phyloP scores from a whole-genome alignment of 495 filamentous ascomycete species.

The Geoglossum glabrum region DNA sequence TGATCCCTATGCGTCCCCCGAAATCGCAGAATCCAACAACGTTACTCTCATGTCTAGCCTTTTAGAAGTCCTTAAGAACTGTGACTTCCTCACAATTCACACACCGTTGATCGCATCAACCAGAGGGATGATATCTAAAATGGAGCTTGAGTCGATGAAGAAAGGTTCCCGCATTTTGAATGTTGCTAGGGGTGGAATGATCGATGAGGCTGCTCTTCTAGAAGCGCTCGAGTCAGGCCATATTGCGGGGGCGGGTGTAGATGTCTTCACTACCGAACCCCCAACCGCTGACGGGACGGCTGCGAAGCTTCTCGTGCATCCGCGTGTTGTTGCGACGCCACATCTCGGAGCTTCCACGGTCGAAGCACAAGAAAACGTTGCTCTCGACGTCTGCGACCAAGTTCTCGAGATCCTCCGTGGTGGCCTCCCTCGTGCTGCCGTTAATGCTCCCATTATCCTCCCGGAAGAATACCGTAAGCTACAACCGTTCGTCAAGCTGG shows the following conservation, averaged over 20 bases:
- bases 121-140: conserved; percentile 38
- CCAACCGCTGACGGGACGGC: conserved; percentile 26
- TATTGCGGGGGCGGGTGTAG: conserved; percentile 51
- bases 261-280: conserved; percentile 57
- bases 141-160: conserved; percentile 49
- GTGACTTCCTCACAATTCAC: conserved; percentile 57
- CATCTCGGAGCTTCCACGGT: conserved; percentile 54
- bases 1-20: conserved; percentile 45
- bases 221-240: conserved; percentile 42
- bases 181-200: conserved; percentile 53
- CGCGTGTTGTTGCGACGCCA: conserved; percentile 45
- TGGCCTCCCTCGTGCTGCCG: conserved; percentile 43
- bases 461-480: conserved; percentile 50
- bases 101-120: conserved; percentile 55
- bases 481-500: conserved; percentile 44
- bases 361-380: conserved; percentile 62
- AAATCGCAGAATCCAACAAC: conserved; percentile 34
- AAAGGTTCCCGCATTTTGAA: conserved; percentile 42
- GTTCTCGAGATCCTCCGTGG: conserved; percentile 46
- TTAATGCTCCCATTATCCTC: conserved; percentile 53
- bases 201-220: conserved; percentile 49
- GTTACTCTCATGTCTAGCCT: conserved; percentile 34
- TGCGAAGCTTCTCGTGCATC: conserved; percentile 34
- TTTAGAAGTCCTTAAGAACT: conserved; percentile 32
- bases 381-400: conserved; percentile 52